phyloP scores from a whole-genome alignment of 2,329 filamentous ascomycete species.

The Beauveria australis region DNA sequence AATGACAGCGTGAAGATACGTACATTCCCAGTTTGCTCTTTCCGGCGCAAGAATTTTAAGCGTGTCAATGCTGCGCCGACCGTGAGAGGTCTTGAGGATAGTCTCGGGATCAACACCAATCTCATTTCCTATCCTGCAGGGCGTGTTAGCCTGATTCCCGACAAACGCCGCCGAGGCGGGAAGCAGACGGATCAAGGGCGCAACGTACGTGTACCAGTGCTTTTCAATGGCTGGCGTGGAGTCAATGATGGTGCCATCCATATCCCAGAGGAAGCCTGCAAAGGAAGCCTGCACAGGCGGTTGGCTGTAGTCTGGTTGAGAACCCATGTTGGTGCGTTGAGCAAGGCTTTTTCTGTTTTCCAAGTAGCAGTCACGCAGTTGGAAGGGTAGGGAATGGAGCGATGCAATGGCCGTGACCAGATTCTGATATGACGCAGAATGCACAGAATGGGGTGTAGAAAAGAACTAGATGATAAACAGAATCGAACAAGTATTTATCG shows the following conservation, averaged over 20 bases:
- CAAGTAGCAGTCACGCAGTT: not conserved
- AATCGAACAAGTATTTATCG: not conserved
- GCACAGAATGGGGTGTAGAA: not conserved
- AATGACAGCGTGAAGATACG: slow-evolving; percentile 28
- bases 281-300: slow-evolving; percentile 40
- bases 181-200: not conserved
- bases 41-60: slow-evolving; percentile 71
- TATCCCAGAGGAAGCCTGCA: slow-evolving; percentile 59
- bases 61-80: slow-evolving; percentile 79
- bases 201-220: slow-evolving; percentile 61
- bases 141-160: slow-evolving; percentile 5
- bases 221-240: slow-evolving; percentile 69
- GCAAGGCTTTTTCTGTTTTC: too few species aligned
- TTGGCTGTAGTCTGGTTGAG: slow-evolving; percentile 30
- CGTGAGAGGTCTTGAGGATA: slow-evolving; percentile 87
- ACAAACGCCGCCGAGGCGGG: not conserved
- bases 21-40: slow-evolving; percentile 90
- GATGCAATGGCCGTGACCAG: too few species aligned
- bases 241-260: slow-evolving; percentile 80
- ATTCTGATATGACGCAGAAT: too few species aligned
- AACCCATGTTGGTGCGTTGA: slow-evolving; percentile 22
- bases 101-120: slow-evolving; percentile 76
- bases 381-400: too few species aligned
- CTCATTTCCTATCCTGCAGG: slow-evolving; percentile 62
- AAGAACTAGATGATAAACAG: not conserved